phyloP scores from a whole-genome alignment of 78 protist genomes.

The Anaeramoeba flamelloides region DNA sequence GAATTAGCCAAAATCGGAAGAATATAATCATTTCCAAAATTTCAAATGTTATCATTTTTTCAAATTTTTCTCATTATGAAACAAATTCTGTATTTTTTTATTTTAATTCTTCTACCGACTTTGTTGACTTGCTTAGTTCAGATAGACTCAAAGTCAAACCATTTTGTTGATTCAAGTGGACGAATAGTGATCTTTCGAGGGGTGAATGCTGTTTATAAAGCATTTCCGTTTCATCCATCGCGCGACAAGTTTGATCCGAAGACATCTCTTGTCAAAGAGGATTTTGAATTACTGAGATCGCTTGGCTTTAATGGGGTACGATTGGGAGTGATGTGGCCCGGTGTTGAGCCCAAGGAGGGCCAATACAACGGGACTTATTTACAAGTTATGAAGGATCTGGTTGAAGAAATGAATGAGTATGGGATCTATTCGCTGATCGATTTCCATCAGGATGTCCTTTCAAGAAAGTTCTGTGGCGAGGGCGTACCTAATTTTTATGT shows the following conservation, averaged over 20 bases:
- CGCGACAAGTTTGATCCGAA: slow-evolving; percentile 17
- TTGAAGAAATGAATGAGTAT: slow-evolving; percentile 11
- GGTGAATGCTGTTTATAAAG: slow-evolving; percentile 51
- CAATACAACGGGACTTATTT: slow-evolving; percentile 41
- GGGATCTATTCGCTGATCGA: slow-evolving; percentile 46
- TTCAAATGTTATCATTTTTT: no score
- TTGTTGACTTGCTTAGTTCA: no score
- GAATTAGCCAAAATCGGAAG: no score
- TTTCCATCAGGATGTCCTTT: slow-evolving; percentile 54
- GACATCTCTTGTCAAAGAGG: slow-evolving; percentile 20
- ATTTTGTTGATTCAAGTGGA: slow-evolving; percentile 27
- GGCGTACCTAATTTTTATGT: slow-evolving; percentile 5
- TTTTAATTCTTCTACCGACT: no score
- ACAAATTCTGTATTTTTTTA: no score
- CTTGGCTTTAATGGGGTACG: slow-evolving; percentile 54
- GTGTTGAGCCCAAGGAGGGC: slow-evolving; percentile 37
- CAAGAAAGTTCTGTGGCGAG: slow-evolving; percentile 50
- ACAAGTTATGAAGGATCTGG: slow-evolving; percentile 11
- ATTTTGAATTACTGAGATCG: slow-evolving; percentile 18
- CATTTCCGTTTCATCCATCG: slow-evolving; percentile 43
- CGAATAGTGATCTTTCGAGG: slow-evolving; percentile 57
- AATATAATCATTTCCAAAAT: no score
- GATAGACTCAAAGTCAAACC: no score
- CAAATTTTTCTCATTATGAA: no score
- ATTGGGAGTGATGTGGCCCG: slow-evolving; percentile 58